Percentiles rank a stretch among this genome's conserved stretches.
Evolutionary conservation across 2,329 filamentous ascomycete genomes (phyloP).

Genomic region (Whalleya microplaca): DNA sequence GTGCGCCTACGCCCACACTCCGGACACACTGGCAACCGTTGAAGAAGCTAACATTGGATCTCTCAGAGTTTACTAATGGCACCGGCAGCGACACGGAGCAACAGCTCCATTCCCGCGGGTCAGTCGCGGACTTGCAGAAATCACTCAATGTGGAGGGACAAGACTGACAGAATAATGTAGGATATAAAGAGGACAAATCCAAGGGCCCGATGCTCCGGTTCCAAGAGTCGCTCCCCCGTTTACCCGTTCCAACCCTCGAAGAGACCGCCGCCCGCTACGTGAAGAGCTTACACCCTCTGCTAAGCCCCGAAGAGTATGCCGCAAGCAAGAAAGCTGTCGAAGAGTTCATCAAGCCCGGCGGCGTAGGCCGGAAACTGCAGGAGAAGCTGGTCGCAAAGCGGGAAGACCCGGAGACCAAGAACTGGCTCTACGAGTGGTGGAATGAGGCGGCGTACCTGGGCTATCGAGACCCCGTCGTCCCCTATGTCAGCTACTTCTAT

Average conservation of each 20-base stretch:
- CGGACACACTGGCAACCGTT: too few relatives aligned
- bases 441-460: constrained; percentile 90
- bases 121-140: constrained; percentile 22
- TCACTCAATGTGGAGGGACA: neutral
- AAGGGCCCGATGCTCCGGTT: constrained; percentile 83
- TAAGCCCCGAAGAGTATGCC: constrained; percentile 70
- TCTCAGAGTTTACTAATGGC: constrained; percentile 52
- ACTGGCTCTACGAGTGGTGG: constrained; percentile 99
- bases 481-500: constrained; percentile 99
- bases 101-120: constrained; percentile 61
- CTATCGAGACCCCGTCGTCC: constrained; percentile 94
- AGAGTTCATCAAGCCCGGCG: constrained; percentile 87
- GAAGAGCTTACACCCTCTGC: constrained; percentile 76
- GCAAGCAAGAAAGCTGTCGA: constrained; percentile 80
- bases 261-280: constrained; percentile 82
- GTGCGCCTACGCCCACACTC: constrained; percentile 22
- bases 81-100: constrained; percentile 55
- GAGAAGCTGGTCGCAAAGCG: constrained; percentile 81
- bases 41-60: constrained; percentile 16
- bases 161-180: constrained; percentile 45
- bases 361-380: constrained; percentile 81
- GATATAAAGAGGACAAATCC: constrained; percentile 77
- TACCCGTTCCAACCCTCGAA: constrained; percentile 81
- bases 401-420: constrained; percentile 80
- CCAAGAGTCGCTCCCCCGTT: constrained; percentile 79